Base-by-base conservation (phyloP, 257 asterid genomes). In the Przewalskia tangutica region DNA sequence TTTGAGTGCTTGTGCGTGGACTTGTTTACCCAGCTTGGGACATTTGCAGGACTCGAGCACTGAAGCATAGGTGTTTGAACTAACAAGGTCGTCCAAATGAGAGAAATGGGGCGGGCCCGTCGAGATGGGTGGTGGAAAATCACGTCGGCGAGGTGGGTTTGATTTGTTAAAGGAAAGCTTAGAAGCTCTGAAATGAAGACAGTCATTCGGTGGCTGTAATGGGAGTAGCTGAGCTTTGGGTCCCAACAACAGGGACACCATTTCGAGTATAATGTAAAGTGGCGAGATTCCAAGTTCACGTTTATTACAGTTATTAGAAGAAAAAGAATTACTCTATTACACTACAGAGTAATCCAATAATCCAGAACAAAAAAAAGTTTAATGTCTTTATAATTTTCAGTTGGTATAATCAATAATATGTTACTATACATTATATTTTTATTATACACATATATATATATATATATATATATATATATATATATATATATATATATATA, bases 1-100 rank as follows among this genome's bases (percentile, higher is more conserved):
- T 68, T 92, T 95, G 80, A 86, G 82, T 53, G 90, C 56, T 85
- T 95, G 97, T 1, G 91, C 92, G 80, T 95, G 98, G 58, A 92
- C 80, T 80, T 91, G 95, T 83, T 85, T 86, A 11, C 96, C 97
- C 38, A 73, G 77, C 1, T 65, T 11, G 6, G 88, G 87, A 77
- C 85, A 85, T 77, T 40, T 70, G 87, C 96, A 92, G 59, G 89
- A 89, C 16, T 92, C 94, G 50, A 93, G 92, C 46, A 81, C 84
- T 4, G 91, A 84, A 60, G 94, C 95, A 77, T 89, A 93, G 71
- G 77, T 68, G 36, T 89, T 87, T 65, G 97, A 88, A 85, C 80
- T 88, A 10, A 84, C 59, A 0, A 67, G 77, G 82, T 82, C 87
- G 77, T 77, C 65, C 71, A 84, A 84, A 13, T 10, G 18, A 56